phyloP scores from a whole-genome alignment of 2,329 filamentous ascomycete species.

The Colletotrichum viniferum region DNA sequence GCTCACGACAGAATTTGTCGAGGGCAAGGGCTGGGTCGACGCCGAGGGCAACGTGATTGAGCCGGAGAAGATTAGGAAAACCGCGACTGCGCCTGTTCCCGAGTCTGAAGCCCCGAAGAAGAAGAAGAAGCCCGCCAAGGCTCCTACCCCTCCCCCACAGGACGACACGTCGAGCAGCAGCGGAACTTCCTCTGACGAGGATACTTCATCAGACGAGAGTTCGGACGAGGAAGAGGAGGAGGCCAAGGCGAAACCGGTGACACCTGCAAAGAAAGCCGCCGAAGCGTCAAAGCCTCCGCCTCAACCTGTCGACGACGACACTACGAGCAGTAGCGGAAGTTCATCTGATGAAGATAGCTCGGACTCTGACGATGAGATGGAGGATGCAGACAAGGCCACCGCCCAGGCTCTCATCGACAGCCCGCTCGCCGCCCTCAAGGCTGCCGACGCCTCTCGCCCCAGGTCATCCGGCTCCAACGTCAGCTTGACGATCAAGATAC shows the following conservation, averaged over 20 bases:
- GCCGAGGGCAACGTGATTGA: constrained; percentile 78
- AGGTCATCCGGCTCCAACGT: constrained; percentile 55
- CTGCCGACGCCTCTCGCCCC: constrained; percentile 42
- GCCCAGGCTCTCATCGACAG: background rate
- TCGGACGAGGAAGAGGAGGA: constrained; percentile 30
- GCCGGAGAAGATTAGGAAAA: constrained; percentile 45
- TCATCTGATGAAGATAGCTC: constrained; percentile 25
- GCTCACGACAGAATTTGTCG: constrained; percentile 68
- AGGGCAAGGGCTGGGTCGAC: constrained; percentile 90
- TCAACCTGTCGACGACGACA: constrained; percentile 27
- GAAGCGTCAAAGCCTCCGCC: constrained; percentile 1
- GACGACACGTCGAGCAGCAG: constrained; percentile 43
- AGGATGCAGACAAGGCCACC: constrained; percentile 15
- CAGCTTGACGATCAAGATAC: constrained; percentile 61
- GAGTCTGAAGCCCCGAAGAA: constrained; percentile 25
- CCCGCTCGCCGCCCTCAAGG: constrained; percentile 22
- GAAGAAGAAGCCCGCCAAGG: constrained; percentile 21
- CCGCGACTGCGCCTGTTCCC: constrained; percentile 23
- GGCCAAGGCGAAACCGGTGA: constrained; percentile 7
- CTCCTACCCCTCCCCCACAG: background rate
- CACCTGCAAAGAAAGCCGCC: constrained; percentile 3
- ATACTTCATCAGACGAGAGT: constrained; percentile 34
- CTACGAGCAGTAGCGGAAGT: constrained; percentile 26
- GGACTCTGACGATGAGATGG: constrained; percentile 27
- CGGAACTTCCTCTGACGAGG: constrained; percentile 37